Evolutionary conservation across 1,284 basidiomycete genomes (phyloP), one percentile per base, ranked within the genome.

Genomic region (Hemileia vastatrix): DNA sequence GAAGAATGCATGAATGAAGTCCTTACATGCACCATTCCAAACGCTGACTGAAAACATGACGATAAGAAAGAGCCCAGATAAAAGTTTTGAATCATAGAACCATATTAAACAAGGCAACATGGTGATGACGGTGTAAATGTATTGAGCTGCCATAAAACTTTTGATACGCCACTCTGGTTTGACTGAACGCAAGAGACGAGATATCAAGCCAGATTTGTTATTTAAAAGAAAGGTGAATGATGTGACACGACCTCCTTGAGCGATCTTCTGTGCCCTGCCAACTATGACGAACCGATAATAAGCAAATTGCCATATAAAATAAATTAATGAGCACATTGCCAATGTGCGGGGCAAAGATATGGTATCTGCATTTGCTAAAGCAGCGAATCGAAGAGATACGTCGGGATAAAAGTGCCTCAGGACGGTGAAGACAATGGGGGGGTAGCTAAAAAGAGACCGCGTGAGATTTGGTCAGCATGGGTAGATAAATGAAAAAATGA

Each of bases 271-370:
- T 31, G 67, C 69, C 18, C 72, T 58, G 2, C 69, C 68, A 44
- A 72, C 67, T 45, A 74, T 68, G 19, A 75, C 68, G 21, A 67
- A 71, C 50, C 70, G 65, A 54, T 68, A 75, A 63, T 75, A 75
- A 6, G 60, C 36, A 21, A 66, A 53, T 56, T 75, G 73, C 73
- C 73, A 75, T 9, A 70, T 19, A 31, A 68, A 66, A 23, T 62
- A 54, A 11, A 59, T 72, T 64, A 68, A 59, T 40, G 40, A 33
- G 18, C 21, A 52, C 5, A 50, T 33, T 15, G 47, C 24, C n/a
- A 57, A 24, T 2, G 49, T 58, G 6, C 55, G 31, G 4, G 9
- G 18, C 6, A 59, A 5, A 24, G 56, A 58, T 2, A 58, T 57
- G n/a, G 62, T 49, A 9, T 57, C 55, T 9, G 54, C 23, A n/a